Percentiles rank a stretch among this genome's conserved stretches.
Evolutionary conservation across 768 basidiomycete genomes (phyloP).

Genomic region (Trametopsis cervina): DNA sequence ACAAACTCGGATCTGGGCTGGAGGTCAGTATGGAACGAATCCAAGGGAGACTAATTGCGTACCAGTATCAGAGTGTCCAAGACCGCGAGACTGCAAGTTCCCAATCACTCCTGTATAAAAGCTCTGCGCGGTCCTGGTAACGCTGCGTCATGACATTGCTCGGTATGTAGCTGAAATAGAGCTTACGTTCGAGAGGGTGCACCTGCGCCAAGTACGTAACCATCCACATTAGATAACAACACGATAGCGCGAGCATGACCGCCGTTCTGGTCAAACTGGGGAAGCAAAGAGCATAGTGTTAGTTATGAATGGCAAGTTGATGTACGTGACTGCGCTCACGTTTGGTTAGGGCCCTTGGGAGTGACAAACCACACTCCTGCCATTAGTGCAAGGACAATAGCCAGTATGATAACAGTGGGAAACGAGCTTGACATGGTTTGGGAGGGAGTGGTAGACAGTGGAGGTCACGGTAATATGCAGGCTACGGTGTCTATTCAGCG

Average conservation of each 20-base stretch:
- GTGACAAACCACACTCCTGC: constrained; percentile 56
- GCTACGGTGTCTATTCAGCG: too few species aligned
- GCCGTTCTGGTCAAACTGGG: constrained; percentile 76
- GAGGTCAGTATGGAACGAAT: too few species aligned
- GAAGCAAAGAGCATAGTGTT: background rate
- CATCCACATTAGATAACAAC: constrained; percentile 95
- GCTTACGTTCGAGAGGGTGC: constrained; percentile 77
- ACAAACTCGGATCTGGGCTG: background rate
- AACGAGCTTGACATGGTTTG: constrained; percentile 63
- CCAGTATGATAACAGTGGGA: constrained; percentile 62
- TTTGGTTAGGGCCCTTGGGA: constrained; percentile 86
- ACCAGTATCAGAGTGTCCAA: too few species aligned
- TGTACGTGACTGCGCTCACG: constrained; percentile 40
- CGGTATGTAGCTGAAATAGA: background rate
- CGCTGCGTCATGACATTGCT: background rate
- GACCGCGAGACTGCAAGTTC: too few species aligned
- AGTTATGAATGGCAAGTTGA: background rate
- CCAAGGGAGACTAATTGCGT: too few species aligned
- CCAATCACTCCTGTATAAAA: constrained; percentile 2
- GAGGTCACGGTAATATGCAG: background rate
- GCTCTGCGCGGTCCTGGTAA: constrained; percentile 13
- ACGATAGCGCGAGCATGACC: constrained; percentile 68
- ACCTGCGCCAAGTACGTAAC: constrained; percentile 95
- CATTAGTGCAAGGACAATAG: constrained; percentile 60
- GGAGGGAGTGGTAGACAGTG: background rate